Conservation (phyloP, 306 rosid genomes). For the Abrus pulchellus region DNA sequence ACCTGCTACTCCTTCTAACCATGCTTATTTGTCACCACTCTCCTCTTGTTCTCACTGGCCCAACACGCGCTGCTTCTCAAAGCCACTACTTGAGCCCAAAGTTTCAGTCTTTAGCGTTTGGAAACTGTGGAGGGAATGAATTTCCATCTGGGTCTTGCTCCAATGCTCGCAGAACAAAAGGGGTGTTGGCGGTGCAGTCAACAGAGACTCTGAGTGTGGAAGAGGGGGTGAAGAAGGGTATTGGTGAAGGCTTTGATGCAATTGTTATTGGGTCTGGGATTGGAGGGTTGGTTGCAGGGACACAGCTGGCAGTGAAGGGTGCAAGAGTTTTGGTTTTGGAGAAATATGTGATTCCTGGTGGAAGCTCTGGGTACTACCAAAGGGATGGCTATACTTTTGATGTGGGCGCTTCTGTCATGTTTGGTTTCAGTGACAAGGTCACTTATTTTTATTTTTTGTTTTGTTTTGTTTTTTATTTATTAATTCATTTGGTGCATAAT, state of each 20-base stretch:
- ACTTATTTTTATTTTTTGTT: constrained; percentile 1
- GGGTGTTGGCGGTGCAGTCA: constrained; percentile 51
- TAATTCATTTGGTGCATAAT: not conserved
- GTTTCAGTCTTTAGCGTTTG: constrained; percentile 47
- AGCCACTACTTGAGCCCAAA: constrained; percentile 31
- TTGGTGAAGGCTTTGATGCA: constrained; percentile 70
- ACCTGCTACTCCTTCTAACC: not conserved
- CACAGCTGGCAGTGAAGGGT: constrained; percentile 94
- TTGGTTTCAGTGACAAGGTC: constrained; percentile 97
- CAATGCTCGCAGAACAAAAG: constrained; percentile 34
- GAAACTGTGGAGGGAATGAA: not conserved
- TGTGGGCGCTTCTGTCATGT: constrained; percentile 98
- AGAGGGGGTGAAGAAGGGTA: constrained; percentile 32
- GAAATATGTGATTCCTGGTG: constrained; percentile 98
- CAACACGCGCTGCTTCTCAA: constrained; percentile 27
- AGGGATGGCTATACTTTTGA: constrained; percentile 93
- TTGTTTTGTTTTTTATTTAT: not conserved
- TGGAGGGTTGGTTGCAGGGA: constrained; percentile 93
- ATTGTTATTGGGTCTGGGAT: constrained; percentile 96
- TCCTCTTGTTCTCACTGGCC: constrained; percentile 37
- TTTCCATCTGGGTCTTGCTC: constrained; percentile 39
- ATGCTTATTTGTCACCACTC: constrained; percentile 48
- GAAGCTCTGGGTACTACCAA: constrained; percentile 93
- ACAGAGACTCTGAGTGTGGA: constrained; percentile 53
- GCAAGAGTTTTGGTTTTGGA: constrained; percentile 91